phyloP scores from a whole-genome alignment of 2,329 filamentous ascomycete species.

The Aureobasidium sp. region DNA sequence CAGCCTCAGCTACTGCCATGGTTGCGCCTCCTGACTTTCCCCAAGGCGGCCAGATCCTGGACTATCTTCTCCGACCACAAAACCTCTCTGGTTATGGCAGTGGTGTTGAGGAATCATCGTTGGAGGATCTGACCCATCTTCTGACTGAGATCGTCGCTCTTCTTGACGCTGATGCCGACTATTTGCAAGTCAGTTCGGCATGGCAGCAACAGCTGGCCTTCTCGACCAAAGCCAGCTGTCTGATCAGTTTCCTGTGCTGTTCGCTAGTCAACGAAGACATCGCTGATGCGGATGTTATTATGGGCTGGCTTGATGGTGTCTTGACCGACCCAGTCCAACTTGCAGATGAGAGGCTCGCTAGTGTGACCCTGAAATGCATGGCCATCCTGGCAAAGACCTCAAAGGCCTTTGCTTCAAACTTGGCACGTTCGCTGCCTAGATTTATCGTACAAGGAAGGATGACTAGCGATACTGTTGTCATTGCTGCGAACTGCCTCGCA shows the following conservation, averaged over 20 bases:
- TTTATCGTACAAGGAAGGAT: slow-evolving; percentile 82
- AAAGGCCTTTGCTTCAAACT: slow-evolving; percentile 62
- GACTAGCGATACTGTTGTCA: slow-evolving; percentile 58
- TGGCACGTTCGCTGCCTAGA: slow-evolving; percentile 73
- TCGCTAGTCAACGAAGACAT: slow-evolving; percentile 72
- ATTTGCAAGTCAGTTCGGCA: slow-evolving; percentile 74
- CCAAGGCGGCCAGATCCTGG: slow-evolving; percentile 60
- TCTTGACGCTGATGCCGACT: slow-evolving; percentile 84
- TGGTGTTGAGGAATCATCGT: slow-evolving; percentile 8
- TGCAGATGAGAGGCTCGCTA: slow-evolving; percentile 68
- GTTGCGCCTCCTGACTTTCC: slow-evolving; percentile 56
- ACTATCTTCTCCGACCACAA: slow-evolving; percentile 39
- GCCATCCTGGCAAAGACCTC: slow-evolving; percentile 73
- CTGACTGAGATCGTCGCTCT: slow-evolving; percentile 77
- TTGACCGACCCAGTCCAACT: slow-evolving; percentile 75
- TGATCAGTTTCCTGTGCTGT: slow-evolving; percentile 82
- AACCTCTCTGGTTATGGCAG: background rate
- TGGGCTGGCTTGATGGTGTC: slow-evolving; percentile 79
- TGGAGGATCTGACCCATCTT: slow-evolving; percentile 60
- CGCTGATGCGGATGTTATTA: slow-evolving; percentile 69
- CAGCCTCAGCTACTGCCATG: slow-evolving; percentile 68
- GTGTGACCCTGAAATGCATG: slow-evolving; percentile 71
- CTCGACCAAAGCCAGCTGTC: slow-evolving; percentile 72
- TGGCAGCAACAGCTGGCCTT: slow-evolving; percentile 84
- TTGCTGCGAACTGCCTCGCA: slow-evolving; percentile 80